Evolutionary conservation across 257 asterid species (phyloP).

Genomic region (Mitragyna speciosa): DNA sequence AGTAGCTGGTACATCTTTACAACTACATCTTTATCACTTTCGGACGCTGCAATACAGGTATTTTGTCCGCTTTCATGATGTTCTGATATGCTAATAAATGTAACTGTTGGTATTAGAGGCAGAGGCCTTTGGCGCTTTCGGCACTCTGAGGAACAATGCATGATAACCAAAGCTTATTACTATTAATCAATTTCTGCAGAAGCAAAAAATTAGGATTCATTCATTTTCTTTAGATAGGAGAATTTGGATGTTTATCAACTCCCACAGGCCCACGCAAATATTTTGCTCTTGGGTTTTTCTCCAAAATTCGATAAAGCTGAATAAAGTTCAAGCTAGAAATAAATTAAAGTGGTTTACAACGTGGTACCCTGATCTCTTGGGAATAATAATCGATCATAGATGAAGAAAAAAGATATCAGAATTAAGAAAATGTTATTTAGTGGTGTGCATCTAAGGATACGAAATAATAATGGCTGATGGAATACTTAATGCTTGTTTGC

Average conservation of each 20-base stretch:
- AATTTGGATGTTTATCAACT: constrained; percentile 22
- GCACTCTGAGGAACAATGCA: constrained; percentile 28
- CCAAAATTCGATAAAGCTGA: constrained; percentile 9
- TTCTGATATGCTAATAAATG: constrained; percentile 9
- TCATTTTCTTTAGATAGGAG: constrained; percentile 17
- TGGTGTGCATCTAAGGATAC: not conserved
- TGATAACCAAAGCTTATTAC: constrained; percentile 24
- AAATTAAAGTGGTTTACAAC: constrained; percentile 20
- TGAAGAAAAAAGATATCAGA: not conserved
- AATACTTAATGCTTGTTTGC: not conserved
- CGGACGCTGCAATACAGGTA: constrained; percentile 18
- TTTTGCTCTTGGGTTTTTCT: constrained; percentile 7
- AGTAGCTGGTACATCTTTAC: not conserved
- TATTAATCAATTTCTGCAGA: constrained; percentile 12
- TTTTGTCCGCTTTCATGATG: constrained; percentile 11
- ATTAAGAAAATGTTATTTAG: not conserved
- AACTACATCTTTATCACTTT: constrained; percentile 10
- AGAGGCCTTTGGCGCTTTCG: constrained; percentile 20
- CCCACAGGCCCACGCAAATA: constrained; percentile 23
- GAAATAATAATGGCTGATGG: not conserved
- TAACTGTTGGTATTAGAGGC: constrained; percentile 13
- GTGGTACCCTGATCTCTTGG: constrained; percentile 18
- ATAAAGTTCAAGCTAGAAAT: constrained; percentile 8
- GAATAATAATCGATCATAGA: constrained; percentile 11
- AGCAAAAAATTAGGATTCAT: constrained; percentile 7